A percentile compares a stretch with the other conserved stretches of the same genome.
These are phyloP conservation scores for Cyclospora cayetanensis DNA, from an alignment of 169 alveolate species.

Conservation along the genomic window DNA sequence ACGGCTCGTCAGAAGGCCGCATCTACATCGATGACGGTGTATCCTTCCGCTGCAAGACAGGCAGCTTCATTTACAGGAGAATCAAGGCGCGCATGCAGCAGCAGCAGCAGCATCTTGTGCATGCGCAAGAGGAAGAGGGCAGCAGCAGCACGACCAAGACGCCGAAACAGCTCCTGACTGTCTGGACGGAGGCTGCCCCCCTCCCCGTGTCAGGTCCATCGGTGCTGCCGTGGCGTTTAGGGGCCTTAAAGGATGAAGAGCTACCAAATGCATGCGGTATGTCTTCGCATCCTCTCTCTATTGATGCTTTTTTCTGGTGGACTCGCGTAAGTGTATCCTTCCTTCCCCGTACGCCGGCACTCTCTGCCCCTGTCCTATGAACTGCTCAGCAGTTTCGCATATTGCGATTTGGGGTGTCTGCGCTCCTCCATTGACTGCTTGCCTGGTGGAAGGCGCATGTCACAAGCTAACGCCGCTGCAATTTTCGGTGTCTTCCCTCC, in stretches of 20 bases:
- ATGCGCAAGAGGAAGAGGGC: not conserved
- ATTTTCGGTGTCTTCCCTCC: not conserved
- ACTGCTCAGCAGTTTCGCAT: slow-evolving; percentile 14
- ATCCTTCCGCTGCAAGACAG: not conserved
- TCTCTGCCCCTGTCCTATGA: not conserved
- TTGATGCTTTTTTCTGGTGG: not conserved
- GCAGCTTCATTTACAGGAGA: slow-evolving; percentile 24
- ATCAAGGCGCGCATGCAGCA: not conserved
- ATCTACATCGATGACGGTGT: slow-evolving; percentile 63
- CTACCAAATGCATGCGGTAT: not conserved
- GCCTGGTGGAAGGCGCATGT: not conserved
- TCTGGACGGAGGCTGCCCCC: not conserved
- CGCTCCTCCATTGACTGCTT: not conserved
- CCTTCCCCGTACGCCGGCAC: not conserved
- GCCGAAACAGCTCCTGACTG: not conserved
- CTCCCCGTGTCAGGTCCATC: not conserved
- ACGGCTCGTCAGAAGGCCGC: slow-evolving; percentile 42
- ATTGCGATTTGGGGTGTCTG: slow-evolving; percentile 23
- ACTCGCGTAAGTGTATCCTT: not conserved
- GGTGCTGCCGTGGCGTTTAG: not conserved
- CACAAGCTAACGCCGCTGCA: not conserved
- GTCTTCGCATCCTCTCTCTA: not conserved
- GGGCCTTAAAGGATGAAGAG: not conserved
- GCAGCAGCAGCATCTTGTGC: slow-evolving; percentile 44
- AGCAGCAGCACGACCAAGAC: not conserved